Evolutionary conservation across 768 basidiomycete species (phyloP).

Genomic region (Dictyophora rubrovolvata): DNA sequence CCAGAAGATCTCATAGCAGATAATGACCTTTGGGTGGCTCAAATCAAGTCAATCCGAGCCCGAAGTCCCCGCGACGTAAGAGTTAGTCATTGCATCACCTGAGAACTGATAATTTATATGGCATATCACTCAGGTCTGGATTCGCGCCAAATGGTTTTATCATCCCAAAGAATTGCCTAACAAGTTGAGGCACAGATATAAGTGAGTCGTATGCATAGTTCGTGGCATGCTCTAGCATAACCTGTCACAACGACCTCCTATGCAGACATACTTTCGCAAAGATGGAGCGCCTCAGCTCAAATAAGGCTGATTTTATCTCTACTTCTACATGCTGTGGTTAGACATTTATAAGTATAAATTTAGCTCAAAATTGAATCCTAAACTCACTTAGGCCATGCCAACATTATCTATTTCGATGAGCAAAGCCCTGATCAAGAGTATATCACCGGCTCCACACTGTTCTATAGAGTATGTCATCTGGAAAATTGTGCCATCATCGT

Average conservation of each 20-base stretch:
- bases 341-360: neutral
- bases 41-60: slow-evolving; percentile 35
- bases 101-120: neutral
- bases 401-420: slow-evolving; percentile 30
- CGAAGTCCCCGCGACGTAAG: slow-evolving; percentile 23
- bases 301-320: slow-evolving; percentile 38
- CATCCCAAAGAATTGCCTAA: slow-evolving; percentile 35
- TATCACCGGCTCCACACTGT: slow-evolving; percentile 37
- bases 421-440: slow-evolving; percentile 24
- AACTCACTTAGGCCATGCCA: slow-evolving; percentile 23
- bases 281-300: slow-evolving; percentile 41
- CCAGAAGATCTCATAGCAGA: slow-evolving; percentile 21
- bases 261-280: slow-evolving; percentile 25
- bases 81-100: neutral
- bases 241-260: slow-evolving; percentile 16
- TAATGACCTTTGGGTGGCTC: slow-evolving; percentile 42
- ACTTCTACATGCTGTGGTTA: slow-evolving; percentile 38
- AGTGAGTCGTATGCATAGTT: neutral
- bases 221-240: neutral
- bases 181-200: slow-evolving; percentile 40
- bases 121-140: slow-evolving; percentile 36
- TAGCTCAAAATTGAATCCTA: neutral
- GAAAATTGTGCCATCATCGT: neutral
- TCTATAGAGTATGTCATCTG: slow-evolving; percentile 20
- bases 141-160: slow-evolving; percentile 46